Evolutionary conservation across 306 rosid species (phyloP), one percentile per base, ranked within the genome.

Genomic region (Cicer pinnatifidum): DNA sequence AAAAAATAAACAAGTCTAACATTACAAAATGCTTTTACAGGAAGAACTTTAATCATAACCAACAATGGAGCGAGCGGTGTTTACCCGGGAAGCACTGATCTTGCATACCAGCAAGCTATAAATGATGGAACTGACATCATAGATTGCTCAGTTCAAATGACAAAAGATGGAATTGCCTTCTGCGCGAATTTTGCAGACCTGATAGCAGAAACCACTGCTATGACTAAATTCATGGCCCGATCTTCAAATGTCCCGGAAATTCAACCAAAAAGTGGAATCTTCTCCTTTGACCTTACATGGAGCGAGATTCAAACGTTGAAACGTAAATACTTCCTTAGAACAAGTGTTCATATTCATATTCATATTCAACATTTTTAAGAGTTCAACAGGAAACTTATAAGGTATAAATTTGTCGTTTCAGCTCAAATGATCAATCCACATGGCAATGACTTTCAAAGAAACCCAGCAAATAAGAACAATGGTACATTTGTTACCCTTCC

Each of bases 91-190:
- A 23, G 88, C 87, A 87, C 96, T 0, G 97, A 95, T 84, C 87
- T 95, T 58, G 93, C 99, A 61, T 95, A 95, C 68, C 78, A 88
- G 44, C 83, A 71, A 81, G 97, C 99, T 43, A 65, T 95, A 74
- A 80, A 78, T 10, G 96, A 90, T 12, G 97, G 97, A 0, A 84
- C 89, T 0, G 96, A 95, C 79, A 80, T 95, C 11, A 91, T 95
- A 56, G 99, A 91, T 83, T 91, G 99, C 84, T 71, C 96, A 6
- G 97, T 95, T 64, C 97, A 95, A 83, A 77, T 95, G 85, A 83
- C 97, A 45, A 90, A 89, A 78, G 99, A 95, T 56, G 93, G 92
- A 43, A 85, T 86, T 54, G 84, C 97, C 54, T 91, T 95, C 85
- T 95, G 99, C 78, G 77, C 86, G 56, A 71, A 77, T 33, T 4